These are phyloP conservation scores for Candida tallmaniae DNA, from an alignment of 805 yeast species.

Conservation along the genomic window DNA sequence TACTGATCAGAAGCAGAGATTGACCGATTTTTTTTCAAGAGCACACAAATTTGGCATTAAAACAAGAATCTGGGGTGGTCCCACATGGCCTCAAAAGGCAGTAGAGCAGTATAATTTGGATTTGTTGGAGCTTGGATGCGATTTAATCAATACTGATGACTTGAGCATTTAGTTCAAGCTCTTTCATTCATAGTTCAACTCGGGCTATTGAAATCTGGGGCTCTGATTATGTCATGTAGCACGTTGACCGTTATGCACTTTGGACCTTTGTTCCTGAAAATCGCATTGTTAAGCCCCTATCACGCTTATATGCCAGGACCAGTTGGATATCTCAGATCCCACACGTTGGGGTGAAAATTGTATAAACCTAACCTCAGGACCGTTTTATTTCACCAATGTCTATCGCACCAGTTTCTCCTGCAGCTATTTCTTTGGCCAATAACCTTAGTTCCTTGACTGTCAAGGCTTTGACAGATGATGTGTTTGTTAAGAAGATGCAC, in stretches of 20 bases:
- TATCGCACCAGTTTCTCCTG: background rate
- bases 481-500: conserved; percentile 45
- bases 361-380: no score
- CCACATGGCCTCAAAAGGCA: conserved; percentile 55
- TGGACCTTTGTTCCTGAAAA: no score
- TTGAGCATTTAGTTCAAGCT: no score
- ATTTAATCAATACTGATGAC: conserved; percentile 62
- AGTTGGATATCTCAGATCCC: no score
- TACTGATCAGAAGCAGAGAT: conserved; percentile 21
- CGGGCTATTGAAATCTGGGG: no score
- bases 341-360: no score
- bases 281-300: no score
- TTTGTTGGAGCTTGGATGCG: conserved; percentile 45
- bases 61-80: conserved; percentile 70
- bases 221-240: no score
- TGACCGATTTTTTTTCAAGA: conserved; percentile 23
- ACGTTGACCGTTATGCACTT: no score
- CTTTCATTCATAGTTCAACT: no score
- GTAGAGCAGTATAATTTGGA: conserved; percentile 48
- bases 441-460: conserved; percentile 8
- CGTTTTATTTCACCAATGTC: no score
- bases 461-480: conserved; percentile 31
- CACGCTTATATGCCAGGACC: no score
- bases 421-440: background rate
- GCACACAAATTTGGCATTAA: conserved; percentile 51